These are phyloP conservation scores for Thinopyrum elongatum DNA, from an alignment of 176 grass and related monocot genomes.

Conservation along the genomic window DNA sequence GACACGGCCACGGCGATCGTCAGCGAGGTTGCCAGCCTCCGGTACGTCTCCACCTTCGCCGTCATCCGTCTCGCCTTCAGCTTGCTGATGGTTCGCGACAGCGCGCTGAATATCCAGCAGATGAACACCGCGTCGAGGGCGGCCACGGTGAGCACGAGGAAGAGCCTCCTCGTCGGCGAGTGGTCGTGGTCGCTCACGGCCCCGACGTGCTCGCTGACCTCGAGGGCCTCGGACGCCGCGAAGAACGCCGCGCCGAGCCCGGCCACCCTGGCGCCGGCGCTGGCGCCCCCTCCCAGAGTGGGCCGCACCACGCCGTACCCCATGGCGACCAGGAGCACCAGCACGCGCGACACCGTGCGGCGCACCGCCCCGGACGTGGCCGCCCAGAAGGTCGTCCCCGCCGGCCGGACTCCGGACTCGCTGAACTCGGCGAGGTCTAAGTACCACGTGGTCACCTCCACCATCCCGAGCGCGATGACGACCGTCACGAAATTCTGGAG, in stretches of 20 bases:
- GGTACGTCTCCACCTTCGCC: conserved; percentile 69
- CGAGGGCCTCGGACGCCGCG: conserved; percentile 51
- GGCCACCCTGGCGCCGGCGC: conserved; percentile 47
- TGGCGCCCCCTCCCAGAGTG: not conserved
- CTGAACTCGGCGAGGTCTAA: conserved; percentile 64
- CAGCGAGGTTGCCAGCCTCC: conserved; percentile 58
- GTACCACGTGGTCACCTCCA: conserved; percentile 71
- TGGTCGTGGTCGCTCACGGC: conserved; percentile 75
- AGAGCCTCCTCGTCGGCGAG: conserved; percentile 47
- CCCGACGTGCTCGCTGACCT: conserved; percentile 64
- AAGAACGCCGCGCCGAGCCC: conserved; percentile 57
- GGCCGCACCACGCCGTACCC: conserved; percentile 64
- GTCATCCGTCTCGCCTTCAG: conserved; percentile 68
- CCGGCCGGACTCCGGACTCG: conserved; percentile 57
- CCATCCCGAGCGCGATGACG: conserved; percentile 79
- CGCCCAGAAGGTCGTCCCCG: conserved; percentile 67
- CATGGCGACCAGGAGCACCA: conserved; percentile 72
- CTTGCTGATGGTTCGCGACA: conserved; percentile 58
- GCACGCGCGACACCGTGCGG: conserved; percentile 47
- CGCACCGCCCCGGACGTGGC: conserved; percentile 55
- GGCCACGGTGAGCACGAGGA: conserved; percentile 53
- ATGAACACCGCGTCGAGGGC: conserved; percentile 61
- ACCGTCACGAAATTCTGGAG: conserved; percentile 67
- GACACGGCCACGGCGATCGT: conserved; percentile 53
- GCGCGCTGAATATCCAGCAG: conserved; percentile 72